Evolutionary conservation across 176 grass and related monocot species (phyloP).

Genomic region (Eleusine indica): DNA sequence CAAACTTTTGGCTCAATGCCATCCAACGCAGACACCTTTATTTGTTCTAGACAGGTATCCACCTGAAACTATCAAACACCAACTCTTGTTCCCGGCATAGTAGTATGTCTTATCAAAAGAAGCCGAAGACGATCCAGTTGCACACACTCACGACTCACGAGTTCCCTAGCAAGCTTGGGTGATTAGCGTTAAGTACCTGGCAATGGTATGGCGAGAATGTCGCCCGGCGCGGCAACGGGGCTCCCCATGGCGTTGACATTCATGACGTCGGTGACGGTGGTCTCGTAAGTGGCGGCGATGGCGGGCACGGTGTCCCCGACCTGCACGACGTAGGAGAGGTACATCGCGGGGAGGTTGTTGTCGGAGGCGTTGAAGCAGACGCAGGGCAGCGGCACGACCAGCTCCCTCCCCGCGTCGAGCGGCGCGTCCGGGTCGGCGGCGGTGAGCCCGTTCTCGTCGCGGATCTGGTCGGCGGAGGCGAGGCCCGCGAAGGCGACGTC

Average conservation of each 20-base stretch:
- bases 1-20: background rate
- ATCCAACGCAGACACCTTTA: background rate
- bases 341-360: constrained; percentile 74
- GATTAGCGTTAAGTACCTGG: constrained; percentile 47
- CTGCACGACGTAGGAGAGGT: constrained; percentile 85
- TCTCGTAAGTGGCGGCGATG: constrained; percentile 69
- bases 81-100: background rate
- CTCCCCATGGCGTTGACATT: constrained; percentile 87
- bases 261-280: constrained; percentile 81
- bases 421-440: constrained; percentile 58
- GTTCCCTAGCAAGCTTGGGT: too few relatives aligned
- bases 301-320: constrained; percentile 67
- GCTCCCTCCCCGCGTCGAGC: constrained; percentile 59
- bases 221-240: constrained; percentile 60
- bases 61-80: background rate
- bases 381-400: constrained; percentile 81
- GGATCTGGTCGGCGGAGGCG: constrained; percentile 79
- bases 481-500: constrained; percentile 70
- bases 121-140: too few relatives aligned
- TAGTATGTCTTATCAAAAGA: background rate
- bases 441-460: constrained; percentile 60
- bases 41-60: background rate
- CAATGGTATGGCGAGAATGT: constrained; percentile 84
- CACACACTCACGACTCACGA: too few relatives aligned
- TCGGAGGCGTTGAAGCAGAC: constrained; percentile 92